Conservation (phyloP, 164 flowering plant species). For the Aristolochia californica region DNA sequence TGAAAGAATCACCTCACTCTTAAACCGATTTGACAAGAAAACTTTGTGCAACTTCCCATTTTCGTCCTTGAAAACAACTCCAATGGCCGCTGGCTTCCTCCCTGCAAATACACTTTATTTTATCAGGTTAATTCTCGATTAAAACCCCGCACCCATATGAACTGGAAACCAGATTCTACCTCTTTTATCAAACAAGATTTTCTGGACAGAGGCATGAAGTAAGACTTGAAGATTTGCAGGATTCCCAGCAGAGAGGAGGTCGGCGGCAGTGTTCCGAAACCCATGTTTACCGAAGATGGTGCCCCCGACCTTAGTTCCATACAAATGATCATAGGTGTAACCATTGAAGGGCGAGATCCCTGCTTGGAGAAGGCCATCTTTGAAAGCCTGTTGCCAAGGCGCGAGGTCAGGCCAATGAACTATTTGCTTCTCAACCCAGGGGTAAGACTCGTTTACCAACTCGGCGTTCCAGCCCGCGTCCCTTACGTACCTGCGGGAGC, state of each 20-base stretch:
- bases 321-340: conserved; percentile 70
- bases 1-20: conserved; percentile 66
- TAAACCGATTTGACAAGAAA: conserved; percentile 18
- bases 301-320: conserved; percentile 93
- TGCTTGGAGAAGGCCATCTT: conserved; percentile 59
- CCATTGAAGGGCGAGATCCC: conserved; percentile 86
- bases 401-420: conserved; percentile 47
- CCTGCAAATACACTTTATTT: conserved; percentile 22
- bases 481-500: conserved; percentile 38
- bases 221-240: conserved; percentile 48
- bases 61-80: conserved; percentile 83
- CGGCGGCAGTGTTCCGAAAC: conserved; percentile 78
- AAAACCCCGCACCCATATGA: too few species aligned
- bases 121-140: background rate
- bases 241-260: conserved; percentile 54
- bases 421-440: conserved; percentile 76
- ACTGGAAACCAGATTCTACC: conserved; percentile 19
- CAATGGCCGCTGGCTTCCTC: conserved; percentile 52
- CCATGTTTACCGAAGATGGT: conserved; percentile 67
- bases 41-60: conserved; percentile 56
- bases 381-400: conserved; percentile 67
- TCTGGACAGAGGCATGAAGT: conserved; percentile 69
- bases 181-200: conserved; percentile 44
- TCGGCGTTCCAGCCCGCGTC: conserved; percentile 58
- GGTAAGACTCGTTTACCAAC: conserved; percentile 72